Base-by-base conservation (phyloP, 768 basidiomycete species). In the Tricholoma sp. region DNA sequence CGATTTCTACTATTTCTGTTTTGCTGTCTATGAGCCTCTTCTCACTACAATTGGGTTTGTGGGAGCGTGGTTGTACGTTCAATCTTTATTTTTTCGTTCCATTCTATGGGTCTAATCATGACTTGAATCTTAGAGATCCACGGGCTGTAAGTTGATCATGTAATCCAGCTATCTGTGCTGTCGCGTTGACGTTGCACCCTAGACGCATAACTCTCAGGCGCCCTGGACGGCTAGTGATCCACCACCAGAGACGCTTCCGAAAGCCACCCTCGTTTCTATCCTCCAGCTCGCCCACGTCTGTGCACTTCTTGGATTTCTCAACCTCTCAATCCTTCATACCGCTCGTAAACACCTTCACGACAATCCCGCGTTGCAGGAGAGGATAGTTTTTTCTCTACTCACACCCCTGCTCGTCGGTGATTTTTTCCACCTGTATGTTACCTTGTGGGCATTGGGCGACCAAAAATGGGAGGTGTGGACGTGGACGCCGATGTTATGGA, bases 231-330 rank as follows among this genome's bases (percentile, higher is more conserved):
- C 68, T 20, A 69, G 72, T 55, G 71, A 61, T 41, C 65, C 72
- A 6, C 82, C 86, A 34, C 80, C 81, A 13, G 63, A 70, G 33
- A 72, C 64, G 32, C 74, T 89, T 15, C 82, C 85, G 1, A 76
- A 65, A 33, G 88, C 89, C 1, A 84, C 88, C 11, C 67, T 81
- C 20, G 85, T 91, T 50, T 88, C 87, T 1, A 72, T 88, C 58
- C 70, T 87, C 47, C 89, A 91, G 65, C 84, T 91, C 53, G 88
- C 85, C 1, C 86, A 91, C 61, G 88, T 88, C 51, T 89, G 88
- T 61, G 86, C 82, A 39, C 82, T 91, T 28, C 68, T 91, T 60
- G 89, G 89, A 11, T 63, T 88, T 55, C 65, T 91, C 56, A 91
- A 90, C 65, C 63, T 83, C 56, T 89, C 84, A 67, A 69, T 90